A percentile compares a stretch with the other conserved stretches of the same genome.
Conservation (phyloP, 2,329 filamentous ascomycete species). For the Laburnicola sp. region DNA sequence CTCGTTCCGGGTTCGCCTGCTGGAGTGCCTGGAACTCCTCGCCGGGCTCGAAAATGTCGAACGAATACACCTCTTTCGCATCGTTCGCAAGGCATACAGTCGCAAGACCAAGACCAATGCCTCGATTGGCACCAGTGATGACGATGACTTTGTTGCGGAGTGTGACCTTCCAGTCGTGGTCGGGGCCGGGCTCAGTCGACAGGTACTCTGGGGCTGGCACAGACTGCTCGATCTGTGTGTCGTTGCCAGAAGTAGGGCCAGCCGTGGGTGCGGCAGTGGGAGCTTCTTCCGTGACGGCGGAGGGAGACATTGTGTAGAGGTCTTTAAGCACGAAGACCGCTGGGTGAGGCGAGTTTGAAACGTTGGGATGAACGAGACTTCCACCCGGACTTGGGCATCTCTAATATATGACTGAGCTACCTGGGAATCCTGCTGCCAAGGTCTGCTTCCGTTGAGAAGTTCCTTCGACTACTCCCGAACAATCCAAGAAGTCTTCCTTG, state of each 20-base stretch:
- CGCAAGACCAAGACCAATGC: conserved; percentile 52
- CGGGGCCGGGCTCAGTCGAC: conserved; percentile 49
- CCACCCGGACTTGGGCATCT: conserved; percentile 1
- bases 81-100: conserved; percentile 54
- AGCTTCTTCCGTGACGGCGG: conserved; percentile 27
- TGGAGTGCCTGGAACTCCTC: conserved; percentile 51
- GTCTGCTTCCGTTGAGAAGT: background rate
- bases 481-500: background rate
- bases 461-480: background rate
- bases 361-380: background rate
- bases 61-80: conserved; percentile 53
- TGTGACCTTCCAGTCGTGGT: conserved; percentile 52
- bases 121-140: conserved; percentile 36
- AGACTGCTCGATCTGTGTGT: conserved; percentile 27
- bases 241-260: conserved; percentile 14
- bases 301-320: conserved; percentile 33
- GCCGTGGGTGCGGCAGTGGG: conserved; percentile 12
- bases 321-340: conserved; percentile 8
- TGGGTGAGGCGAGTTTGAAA: background rate
- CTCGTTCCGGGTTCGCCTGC: conserved; percentile 47
- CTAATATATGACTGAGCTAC: conserved; percentile 10
- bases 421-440: background rate
- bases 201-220: conserved; percentile 41
- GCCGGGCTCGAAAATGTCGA: conserved; percentile 53
- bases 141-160: conserved; percentile 48